Evolutionary conservation across 306 rosid species (phyloP).

Genomic region (Trichosanthes cucumerina): DNA sequence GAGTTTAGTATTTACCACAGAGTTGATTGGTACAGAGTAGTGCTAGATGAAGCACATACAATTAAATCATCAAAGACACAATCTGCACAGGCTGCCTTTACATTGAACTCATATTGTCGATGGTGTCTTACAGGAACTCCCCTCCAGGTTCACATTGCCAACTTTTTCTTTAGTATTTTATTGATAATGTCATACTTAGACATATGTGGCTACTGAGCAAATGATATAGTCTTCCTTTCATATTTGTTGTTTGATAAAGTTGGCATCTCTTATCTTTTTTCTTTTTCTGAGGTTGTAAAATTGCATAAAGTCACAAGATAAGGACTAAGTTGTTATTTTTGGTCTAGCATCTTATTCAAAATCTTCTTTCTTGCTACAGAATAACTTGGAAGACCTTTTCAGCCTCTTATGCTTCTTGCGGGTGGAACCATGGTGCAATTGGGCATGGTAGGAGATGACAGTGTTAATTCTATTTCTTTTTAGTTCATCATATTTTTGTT

Average conservation of each 20-base stretch:
- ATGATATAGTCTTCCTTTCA: background rate
- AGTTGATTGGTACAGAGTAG: slow-evolving; percentile 78
- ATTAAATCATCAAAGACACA: slow-evolving; percentile 52
- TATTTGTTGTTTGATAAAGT: background rate
- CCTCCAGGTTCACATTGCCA: slow-evolving; percentile 48
- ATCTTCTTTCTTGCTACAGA: slow-evolving; percentile 33
- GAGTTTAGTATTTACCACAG: slow-evolving; percentile 60
- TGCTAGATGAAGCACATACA: slow-evolving; percentile 86
- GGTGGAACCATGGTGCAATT: slow-evolving; percentile 89
- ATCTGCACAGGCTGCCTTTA: slow-evolving; percentile 52
- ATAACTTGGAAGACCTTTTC: slow-evolving; percentile 74
- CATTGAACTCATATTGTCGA: slow-evolving; percentile 66
- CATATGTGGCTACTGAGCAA: background rate
- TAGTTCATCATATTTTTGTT: background rate
- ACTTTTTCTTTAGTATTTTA: background rate
- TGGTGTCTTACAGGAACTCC: slow-evolving; percentile 98
- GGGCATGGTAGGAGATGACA: slow-evolving; percentile 50
- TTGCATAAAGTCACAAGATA: background rate
- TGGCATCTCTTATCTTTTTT: background rate
- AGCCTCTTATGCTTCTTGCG: slow-evolving; percentile 75
- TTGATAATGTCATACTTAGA: background rate
- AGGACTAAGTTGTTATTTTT: background rate
- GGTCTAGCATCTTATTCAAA: background rate
- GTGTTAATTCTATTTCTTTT: background rate
- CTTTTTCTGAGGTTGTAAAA: background rate